Base-by-base conservation (phyloP, 352 stramenopile species). In the Phytophthora sp. region DNA sequence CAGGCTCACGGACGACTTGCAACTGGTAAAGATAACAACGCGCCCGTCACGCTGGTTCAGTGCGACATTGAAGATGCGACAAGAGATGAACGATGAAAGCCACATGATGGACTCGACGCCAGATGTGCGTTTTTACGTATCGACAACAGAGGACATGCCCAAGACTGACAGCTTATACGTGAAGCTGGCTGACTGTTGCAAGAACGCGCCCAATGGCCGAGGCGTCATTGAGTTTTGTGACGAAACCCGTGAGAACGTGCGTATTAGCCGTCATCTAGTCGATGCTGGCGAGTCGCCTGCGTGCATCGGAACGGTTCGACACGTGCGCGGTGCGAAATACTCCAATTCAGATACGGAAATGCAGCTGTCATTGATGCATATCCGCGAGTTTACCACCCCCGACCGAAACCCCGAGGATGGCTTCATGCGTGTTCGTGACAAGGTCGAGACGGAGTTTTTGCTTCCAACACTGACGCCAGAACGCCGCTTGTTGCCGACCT, bases 121-220 rank as follows among this genome's bases (percentile, higher is more conserved):
- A 0, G 86, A 93, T 42, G 66, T 91, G 21, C 86, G 86, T 1
- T 91, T 86, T 59, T 94, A 94, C 57, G 86, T 94, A 29, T 89
- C 79, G 12, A 82, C 79, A n/a, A 79, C 77, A 1, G 82, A 90
- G 44, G 73, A 88, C 27, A 71, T 90, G 38, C 57, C 79, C 0
- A 76, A 74, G 38, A 86, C 73, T 1, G 71, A 94, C 29, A 33
- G 24, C 11, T 54, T 94, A 20, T 74, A 74, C 51, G 38, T 69
- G 20, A 78, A 73, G 49, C 24, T 89, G 36, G 54, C 63, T 7
- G 26, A 59, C 2, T 75, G 70, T 29, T 89, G 80, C 39, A 49
- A 69, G 20, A 63, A 55, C 4, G 52, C 76, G 4, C 57, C 64
- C 11, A 66, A 83, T 45, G 77, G 82, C 23, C 72, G 74, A 23